These are phyloP conservation scores for Kickxella alabastrina DNA, from an alignment of 192 early-diverging fungal species.

Conservation along the genomic window DNA sequence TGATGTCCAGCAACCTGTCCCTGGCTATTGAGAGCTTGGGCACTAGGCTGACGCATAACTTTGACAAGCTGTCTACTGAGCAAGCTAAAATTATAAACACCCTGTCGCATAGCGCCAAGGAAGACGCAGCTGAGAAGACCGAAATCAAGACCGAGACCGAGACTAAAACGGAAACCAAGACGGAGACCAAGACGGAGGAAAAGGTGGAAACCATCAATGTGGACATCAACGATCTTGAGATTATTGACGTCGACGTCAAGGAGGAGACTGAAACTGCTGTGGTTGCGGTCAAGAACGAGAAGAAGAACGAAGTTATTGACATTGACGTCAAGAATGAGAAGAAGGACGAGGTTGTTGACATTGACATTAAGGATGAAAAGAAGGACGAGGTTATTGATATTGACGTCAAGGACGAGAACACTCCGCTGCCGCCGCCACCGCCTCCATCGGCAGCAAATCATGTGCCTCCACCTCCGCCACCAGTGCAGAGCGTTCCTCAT, in stretches of 20 bases:
- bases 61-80: conserved; percentile 41
- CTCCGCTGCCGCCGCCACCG: not conserved
- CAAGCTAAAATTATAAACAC: conserved; percentile 37
- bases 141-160: conserved; percentile 3
- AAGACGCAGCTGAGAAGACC: no score
- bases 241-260: no score
- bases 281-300: conserved; percentile 12
- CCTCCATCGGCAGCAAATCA: not conserved
- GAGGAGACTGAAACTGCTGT: no score
- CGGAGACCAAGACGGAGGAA: conserved; percentile 1
- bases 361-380: no score
- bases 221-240: no score
- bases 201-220: conserved; percentile 14
- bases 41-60: conserved; percentile 39
- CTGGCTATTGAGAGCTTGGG: conserved; percentile 47
- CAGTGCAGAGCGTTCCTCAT: not conserved
- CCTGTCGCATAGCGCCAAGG: no score
- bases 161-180: not conserved
- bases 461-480: not conserved
- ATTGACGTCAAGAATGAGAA: no score
- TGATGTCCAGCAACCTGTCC: conserved; percentile 44
- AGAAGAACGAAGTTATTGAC: conserved; percentile 1
- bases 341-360: no score
- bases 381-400: no score
- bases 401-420: no score